Evolutionary conservation across 148 eudicot species (phyloP).

Genomic region (Linanthus parryae): DNA sequence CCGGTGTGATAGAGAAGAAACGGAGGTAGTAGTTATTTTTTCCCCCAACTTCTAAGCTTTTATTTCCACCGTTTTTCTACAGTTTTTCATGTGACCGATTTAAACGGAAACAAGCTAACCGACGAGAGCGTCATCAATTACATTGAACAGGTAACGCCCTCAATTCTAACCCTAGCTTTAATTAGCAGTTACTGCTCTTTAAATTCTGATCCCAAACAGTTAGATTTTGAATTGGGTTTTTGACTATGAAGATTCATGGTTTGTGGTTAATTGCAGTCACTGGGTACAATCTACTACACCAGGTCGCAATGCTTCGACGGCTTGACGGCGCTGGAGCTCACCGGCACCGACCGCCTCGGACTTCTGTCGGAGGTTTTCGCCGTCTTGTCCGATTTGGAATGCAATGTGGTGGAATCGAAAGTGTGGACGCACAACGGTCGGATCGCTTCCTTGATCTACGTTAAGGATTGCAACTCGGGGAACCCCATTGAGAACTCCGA

Average conservation of each 20-base stretch:
- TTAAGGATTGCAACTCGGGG: slow-evolving; percentile 69
- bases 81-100: slow-evolving; percentile 96
- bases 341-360: slow-evolving; percentile 79
- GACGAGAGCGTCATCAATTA: slow-evolving; percentile 65
- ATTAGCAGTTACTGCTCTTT: background rate
- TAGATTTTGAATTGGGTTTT: no score
- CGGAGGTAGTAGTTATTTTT: no score
- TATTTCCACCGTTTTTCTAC: no score
- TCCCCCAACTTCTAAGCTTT: no score
- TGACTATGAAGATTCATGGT: no score
- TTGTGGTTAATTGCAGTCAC: slow-evolving; percentile 57
- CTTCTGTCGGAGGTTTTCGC: slow-evolving; percentile 86
- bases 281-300: slow-evolving; percentile 51
- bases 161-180: background rate
- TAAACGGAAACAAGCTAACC: slow-evolving; percentile 70
- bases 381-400: slow-evolving; percentile 55
- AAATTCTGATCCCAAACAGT: background rate
- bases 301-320: slow-evolving; percentile 42
- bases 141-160: slow-evolving; percentile 87
- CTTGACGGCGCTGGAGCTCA: slow-evolving; percentile 71
- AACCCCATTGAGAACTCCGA: slow-evolving; percentile 55
- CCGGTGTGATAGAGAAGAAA: no score
- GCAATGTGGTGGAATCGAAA: slow-evolving; percentile 73
- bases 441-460: slow-evolving; percentile 69
- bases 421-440: slow-evolving; percentile 93